Evolutionary conservation across 1,284 basidiomycete species (phyloP), one percentile per base, ranked within the genome.

Genomic region (Ustilago shanxiensis): DNA sequence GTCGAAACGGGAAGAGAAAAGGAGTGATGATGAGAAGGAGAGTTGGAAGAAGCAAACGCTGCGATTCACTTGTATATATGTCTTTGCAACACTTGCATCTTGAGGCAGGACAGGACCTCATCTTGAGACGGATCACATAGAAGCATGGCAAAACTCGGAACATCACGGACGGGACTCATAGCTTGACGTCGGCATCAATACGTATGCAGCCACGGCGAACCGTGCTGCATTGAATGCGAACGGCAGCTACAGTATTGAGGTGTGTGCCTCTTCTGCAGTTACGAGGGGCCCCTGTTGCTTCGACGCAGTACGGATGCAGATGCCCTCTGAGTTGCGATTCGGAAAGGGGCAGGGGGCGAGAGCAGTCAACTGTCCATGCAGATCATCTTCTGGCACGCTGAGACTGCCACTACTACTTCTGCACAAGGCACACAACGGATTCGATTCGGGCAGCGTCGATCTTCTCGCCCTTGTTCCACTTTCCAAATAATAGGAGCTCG

Each of bases 61-160:
- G n/a, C 47, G 6, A 35, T 52, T 31, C 26, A 50, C 31, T 72
- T 55, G 63, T 72, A 72, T 72, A 72, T 72, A 72, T 72, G 69
- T 57, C 35, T 72, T 72, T 45, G 63, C 55, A 66, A 62, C 69
- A 72, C 69, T 66, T 62, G 69, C 62, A 54, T 66, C 60, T 72
- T 45, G 14, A 33, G 20, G 31, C 49, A 47, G 26, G n/a, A 29
- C 33, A 20, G 22, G 31, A 33, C 22, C 54, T 56, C 49, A 22
- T n/a, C 24, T 47, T 9, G 16, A 5, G 50, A 29, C 11, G 18
- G 28, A 26, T 20, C 11, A 22, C 26, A 28, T 20, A 26, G 11
- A 44, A 50, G 20, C 45, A 50, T 51, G 49, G 49, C 41, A 49
- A 35, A 60, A 26, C 39, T 56, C 67, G 67, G 63, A 66, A 53